Evolutionary conservation across 768 basidiomycete genomes (phyloP).

Genomic region (Mycena pura): DNA sequence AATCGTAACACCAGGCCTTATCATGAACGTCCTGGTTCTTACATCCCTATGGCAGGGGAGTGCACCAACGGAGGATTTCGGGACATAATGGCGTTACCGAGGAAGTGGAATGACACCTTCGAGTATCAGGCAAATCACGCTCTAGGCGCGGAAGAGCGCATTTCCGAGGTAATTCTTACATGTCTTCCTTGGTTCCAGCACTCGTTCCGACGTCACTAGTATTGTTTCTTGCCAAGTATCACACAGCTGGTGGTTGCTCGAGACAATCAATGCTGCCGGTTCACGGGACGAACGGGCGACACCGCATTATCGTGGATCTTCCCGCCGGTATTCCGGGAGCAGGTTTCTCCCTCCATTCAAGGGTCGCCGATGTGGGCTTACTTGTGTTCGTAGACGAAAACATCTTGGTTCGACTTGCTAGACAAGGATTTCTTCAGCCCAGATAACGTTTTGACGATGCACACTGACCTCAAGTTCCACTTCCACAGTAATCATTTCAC

Average conservation of each 20-base stretch:
- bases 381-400: neutral
- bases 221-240: neutral
- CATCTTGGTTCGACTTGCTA: neutral
- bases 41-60: neutral
- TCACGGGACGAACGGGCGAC: neutral
- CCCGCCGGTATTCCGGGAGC: neutral
- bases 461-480: neutral
- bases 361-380: neutral
- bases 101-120: neutral
- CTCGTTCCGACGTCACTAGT: no score
- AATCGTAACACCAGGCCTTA: neutral
- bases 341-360: neutral
- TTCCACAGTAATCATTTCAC: slow-evolving; percentile 3
- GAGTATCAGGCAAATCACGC: no score
- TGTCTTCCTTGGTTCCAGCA: neutral
- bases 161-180: no score
- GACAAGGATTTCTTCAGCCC: neutral
- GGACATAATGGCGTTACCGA: neutral
- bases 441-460: neutral
- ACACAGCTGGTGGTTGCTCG: neutral
- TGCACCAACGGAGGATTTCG: neutral
- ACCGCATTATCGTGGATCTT: neutral
- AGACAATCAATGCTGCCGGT: neutral
- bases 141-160: no score
- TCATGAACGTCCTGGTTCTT: no score